A percentile compares a stretch with the other conserved stretches of the same genome.
These are phyloP conservation scores for Mallotus repandus DNA, from an alignment of 441 rosid species.

Conservation along the genomic window DNA sequence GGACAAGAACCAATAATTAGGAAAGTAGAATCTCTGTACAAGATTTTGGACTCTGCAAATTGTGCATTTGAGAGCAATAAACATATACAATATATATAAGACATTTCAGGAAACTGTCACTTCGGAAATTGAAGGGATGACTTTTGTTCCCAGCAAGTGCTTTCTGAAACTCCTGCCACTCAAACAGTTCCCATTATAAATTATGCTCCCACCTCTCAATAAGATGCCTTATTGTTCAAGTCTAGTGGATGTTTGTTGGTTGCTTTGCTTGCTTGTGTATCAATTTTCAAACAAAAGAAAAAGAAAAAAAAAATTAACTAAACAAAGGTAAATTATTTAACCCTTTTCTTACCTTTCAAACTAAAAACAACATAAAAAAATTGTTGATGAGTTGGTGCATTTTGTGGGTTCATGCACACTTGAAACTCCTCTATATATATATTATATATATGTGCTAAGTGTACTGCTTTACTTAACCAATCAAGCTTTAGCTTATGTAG, in stretches of 20 bases:
- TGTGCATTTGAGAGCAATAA: not conserved
- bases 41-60: not conserved
- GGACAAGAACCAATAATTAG: not conserved
- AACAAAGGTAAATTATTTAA: not conserved
- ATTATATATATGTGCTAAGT: not conserved
- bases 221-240: not conserved
- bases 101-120: conserved; percentile 11
- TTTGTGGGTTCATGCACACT: not conserved
- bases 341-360: not conserved
- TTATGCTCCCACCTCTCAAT: not conserved
- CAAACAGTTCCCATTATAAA: not conserved
- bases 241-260: not conserved
- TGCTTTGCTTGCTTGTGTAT: not conserved
- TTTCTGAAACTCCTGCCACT: conserved; percentile 7
- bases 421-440: not conserved
- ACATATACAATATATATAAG: not conserved
- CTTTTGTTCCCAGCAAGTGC: not conserved
- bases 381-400: not conserved
- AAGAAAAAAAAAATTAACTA: not conserved
- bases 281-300: not conserved
- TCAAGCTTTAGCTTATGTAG: not conserved
- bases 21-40: not conserved
- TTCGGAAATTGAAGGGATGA: not conserved
- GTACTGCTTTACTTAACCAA: not conserved
- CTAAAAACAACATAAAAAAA: no score